These are phyloP conservation scores for Candida koratica DNA, from an alignment of 805 yeast genomes.

Conservation along the genomic window DNA sequence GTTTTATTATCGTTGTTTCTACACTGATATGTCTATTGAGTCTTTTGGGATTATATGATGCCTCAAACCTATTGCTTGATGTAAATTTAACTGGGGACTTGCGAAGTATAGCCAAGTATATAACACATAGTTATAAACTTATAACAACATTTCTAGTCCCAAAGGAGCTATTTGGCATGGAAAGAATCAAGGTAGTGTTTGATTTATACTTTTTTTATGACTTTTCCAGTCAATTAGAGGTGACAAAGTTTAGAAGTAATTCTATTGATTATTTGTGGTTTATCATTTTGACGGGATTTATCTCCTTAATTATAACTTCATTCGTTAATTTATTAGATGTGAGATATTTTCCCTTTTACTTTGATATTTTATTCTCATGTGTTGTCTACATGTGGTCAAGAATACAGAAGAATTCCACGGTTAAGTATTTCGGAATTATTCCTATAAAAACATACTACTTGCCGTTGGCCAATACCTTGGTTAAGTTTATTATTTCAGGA, in stretches of 20 bases:
- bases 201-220: slow-evolving; percentile 56
- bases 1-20: slow-evolving; percentile 49
- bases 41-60: slow-evolving; percentile 19
- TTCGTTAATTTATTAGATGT: slow-evolving; percentile 22
- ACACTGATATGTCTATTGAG: slow-evolving; percentile 40
- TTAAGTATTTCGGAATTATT: slow-evolving; percentile 50
- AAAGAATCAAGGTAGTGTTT: slow-evolving; percentile 31
- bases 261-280: slow-evolving; percentile 58
- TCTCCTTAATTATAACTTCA: slow-evolving; percentile 36
- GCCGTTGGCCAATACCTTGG: slow-evolving; percentile 38
- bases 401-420: slow-evolving; percentile 47
- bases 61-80: slow-evolving; percentile 7
- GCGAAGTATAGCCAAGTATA: not conserved
- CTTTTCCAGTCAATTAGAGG: slow-evolving; percentile 54
- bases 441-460: slow-evolving; percentile 55
- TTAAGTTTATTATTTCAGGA: slow-evolving; percentile 41
- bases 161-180: slow-evolving; percentile 24
- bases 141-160: slow-evolving; percentile 50
- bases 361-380: slow-evolving; percentile 47
- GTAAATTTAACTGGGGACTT: not conserved
- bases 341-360: slow-evolving; percentile 20
- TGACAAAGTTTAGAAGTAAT: slow-evolving; percentile 44
- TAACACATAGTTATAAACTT: slow-evolving; percentile 23
- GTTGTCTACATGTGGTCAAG: slow-evolving; percentile 63
- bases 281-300: slow-evolving; percentile 45